Evolutionary conservation across 2,329 filamentous ascomycete genomes (phyloP), one percentile per base, ranked within the genome.

Genomic region (Colletotrichum cuscutae): DNA sequence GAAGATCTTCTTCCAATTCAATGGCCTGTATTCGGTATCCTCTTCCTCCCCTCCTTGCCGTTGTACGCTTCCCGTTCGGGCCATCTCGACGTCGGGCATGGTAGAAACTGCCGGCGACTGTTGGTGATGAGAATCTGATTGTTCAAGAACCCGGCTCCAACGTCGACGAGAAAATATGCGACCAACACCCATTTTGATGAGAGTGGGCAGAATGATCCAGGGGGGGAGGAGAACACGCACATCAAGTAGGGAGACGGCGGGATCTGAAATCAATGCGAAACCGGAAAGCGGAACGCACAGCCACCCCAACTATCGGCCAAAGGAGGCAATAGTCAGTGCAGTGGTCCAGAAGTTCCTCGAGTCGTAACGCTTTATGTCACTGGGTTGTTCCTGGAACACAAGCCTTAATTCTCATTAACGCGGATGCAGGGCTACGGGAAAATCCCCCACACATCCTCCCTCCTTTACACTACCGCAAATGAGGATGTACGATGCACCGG

Each of bases 1-100:
- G 46, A 80, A 75, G n/a, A 81, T 69, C 66, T 78, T 79, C 64
- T 80, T 82, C 80, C 80, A 83, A 62, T 82, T 76, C 19, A 82
- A 72, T 1, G 78, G 75, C 58, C 77, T 77, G 75, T 82, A 83
- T 46, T 82, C 79, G 26, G 80, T 82, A 11, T 80, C 79, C 58
- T 76, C 71, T 53, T 11, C 42, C 1, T 63, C 53, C 4, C 60
- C 59, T 1, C 46, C 46, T 65, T 49, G 64, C 35, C 66, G 62
- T 22, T 60, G 42, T 49, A 49, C 42, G 42, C 15, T 35, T 57
- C 66, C 28, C 7, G 67, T 72, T 57, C 70, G 59, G 28, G 70
- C 66, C 70, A 72, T 70, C 28, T 72, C 70, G 60, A 72, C 32
- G 59, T 72, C 70, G 60, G 70, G 60, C 70, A 72, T 72, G 46